phyloP scores from a whole-genome alignment of 257 asterid genomes.

The Scutellaria minor region DNA sequence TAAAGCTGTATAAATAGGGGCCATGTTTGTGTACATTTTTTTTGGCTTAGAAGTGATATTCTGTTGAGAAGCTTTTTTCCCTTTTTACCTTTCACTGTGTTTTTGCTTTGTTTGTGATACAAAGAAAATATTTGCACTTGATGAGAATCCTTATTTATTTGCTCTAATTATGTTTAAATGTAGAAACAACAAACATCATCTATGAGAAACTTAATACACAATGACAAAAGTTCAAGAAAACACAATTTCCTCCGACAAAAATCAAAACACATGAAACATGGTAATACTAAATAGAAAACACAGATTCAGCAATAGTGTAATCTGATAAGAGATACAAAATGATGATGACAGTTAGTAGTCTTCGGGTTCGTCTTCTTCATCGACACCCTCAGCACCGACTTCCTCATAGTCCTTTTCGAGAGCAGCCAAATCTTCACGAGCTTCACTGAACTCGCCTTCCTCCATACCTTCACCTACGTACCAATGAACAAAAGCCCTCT shows the following conservation, averaged over 20 bases:
- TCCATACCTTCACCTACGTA: constrained; percentile 97
- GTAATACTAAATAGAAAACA: not conserved
- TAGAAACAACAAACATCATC: not conserved
- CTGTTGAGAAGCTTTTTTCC: constrained; percentile 5
- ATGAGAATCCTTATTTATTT: too few species aligned
- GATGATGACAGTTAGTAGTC: constrained; percentile 46
- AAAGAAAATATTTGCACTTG: too few species aligned
- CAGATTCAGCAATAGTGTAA: not conserved
- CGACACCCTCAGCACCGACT: constrained; percentile 88
- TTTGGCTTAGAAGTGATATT: constrained; percentile 26
- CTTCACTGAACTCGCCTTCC: constrained; percentile 93
- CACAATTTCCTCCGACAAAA: too few species aligned
- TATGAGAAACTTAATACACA: not conserved
- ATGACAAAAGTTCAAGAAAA: too few species aligned
- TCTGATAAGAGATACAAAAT: not conserved
- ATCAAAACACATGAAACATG: too few species aligned
- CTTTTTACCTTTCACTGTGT: not conserved
- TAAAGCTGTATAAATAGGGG: constrained; percentile 42
- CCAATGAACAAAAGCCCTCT: constrained; percentile 96
- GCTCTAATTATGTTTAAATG: not conserved
- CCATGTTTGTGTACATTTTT: constrained; percentile 38
- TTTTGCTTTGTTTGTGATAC: too few species aligned
- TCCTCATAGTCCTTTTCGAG: constrained; percentile 87
- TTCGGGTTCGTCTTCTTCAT: constrained; percentile 76
- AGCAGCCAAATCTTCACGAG: constrained; percentile 92